These are phyloP conservation scores for Leersia perrieri DNA, from an alignment of 176 grass and related monocot species.

Conservation along the genomic window DNA sequence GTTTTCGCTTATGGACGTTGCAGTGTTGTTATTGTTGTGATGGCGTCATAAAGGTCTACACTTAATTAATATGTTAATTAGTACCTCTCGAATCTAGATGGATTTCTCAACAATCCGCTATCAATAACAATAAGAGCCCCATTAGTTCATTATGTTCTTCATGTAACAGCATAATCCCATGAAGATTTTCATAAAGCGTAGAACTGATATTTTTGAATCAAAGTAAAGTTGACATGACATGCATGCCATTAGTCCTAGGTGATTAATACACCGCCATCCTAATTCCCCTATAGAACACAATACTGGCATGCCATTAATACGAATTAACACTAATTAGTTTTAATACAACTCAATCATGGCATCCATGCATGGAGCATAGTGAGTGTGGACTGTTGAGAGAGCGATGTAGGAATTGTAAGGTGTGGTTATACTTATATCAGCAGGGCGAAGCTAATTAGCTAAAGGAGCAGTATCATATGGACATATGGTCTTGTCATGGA, in stretches of 20 bases:
- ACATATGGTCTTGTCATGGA: not conserved
- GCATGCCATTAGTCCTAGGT: not conserved
- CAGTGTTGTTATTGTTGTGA: not conserved
- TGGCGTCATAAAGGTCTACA: not conserved
- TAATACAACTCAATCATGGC: not conserved
- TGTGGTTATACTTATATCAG: not conserved
- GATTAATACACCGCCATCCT: not conserved
- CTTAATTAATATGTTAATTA: not conserved
- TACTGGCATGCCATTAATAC: too few relatives aligned
- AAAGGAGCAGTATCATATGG: not conserved
- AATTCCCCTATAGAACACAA: not conserved
- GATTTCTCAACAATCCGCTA: constrained; percentile 1
- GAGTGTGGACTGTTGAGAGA: not conserved
- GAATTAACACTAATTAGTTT: not conserved
- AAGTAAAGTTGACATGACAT: not conserved
- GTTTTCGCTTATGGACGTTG: not conserved
- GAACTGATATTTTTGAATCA: not conserved
- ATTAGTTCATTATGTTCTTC: not conserved
- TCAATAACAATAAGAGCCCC: too few relatives aligned
- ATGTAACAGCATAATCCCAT: not conserved
- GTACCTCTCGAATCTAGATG: not conserved
- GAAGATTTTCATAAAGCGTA: not conserved
- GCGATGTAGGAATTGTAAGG: constrained; percentile 10
- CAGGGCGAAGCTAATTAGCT: not conserved
- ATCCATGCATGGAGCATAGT: not conserved